Percentiles rank a stretch among this genome's conserved stretches.
Evolutionary conservation across 257 asterid species (phyloP).

Genomic region (Nicotiana knightiana): DNA sequence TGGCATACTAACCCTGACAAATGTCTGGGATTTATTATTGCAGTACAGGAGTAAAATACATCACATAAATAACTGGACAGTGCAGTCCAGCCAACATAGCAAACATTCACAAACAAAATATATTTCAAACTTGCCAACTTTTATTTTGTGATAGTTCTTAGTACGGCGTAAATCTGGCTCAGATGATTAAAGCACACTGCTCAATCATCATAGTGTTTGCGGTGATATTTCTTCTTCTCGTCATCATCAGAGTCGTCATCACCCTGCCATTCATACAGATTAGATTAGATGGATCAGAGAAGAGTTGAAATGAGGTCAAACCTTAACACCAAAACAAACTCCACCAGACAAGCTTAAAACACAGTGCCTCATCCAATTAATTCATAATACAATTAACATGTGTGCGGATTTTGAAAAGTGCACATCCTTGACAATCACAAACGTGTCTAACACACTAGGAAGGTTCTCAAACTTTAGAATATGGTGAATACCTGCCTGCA

Average conservation of each 20-base stretch:
- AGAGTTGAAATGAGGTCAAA: not conserved
- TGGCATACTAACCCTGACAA: not conserved
- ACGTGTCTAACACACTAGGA: not conserved
- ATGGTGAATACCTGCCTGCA: not conserved
- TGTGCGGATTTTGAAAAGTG: no score
- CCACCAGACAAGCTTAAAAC: not conserved
- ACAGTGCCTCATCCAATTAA: not conserved
- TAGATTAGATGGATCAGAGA: not conserved
- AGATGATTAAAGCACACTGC: not conserved
- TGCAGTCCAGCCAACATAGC: not conserved
- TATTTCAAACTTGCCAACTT: not conserved
- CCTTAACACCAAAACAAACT: not conserved
- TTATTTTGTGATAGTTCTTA: conserved; percentile 13
- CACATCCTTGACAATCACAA: not conserved
- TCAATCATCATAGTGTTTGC: conserved; percentile 43
- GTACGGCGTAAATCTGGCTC: not conserved
- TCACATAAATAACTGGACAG: not conserved
- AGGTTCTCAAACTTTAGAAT: not conserved
- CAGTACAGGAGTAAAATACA: not conserved
- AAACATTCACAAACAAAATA: not conserved
- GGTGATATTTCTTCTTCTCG: conserved; percentile 23
- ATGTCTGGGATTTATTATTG: not conserved
- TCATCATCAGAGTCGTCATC: conserved; percentile 27
- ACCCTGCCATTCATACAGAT: conserved; percentile 24
- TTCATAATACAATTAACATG: not conserved